Base-by-base conservation (phyloP, 352 stramenopile genomes). In the Pythium guiyangense region DNA sequence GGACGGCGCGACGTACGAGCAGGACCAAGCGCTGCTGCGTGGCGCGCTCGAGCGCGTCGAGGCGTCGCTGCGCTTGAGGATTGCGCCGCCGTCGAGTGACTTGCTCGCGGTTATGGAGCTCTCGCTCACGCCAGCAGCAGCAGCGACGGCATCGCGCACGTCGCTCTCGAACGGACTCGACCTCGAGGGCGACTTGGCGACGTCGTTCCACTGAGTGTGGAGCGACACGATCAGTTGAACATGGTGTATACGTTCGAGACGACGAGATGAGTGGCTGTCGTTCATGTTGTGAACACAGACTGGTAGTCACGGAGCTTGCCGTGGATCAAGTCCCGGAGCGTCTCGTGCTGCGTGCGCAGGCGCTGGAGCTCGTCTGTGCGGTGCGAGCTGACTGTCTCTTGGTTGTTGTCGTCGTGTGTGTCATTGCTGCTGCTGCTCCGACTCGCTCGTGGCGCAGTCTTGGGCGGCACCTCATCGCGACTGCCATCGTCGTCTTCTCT, bases 31-130 rank as follows among this genome's bases (percentile, higher is more conserved):
- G 44, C 76, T 78, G 46, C 62, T 90, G 49, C 69, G 56, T 54
- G 57, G 44, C 18, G 65, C 76, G 51, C 61, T 90, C 55, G 68
- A 81, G 20, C 63, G 55, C 26, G 60, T 66, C 8, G 77, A 88
- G 51, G 52, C 69, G 47, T 77, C 69, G 49, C 68, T 90, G 59
- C 62, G 50, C 17, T 58, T 90, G 57, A 67, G 74, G 42, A 86
- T 86, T 44, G 69, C 61, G 22, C 69, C 76, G 6, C 74, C 77
- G n/a, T 73, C 79, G 22, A 65, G 72, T 15, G 77, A 88, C 40
- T 68, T 90, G 57, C 65, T 88, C 56, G 74, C 76, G 37, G 62
- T 87, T 48, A 90, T 90, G 75, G 78, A 70, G 14, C 73, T 68
- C 43, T 84, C 74, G 25, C 46, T 68, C 48, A 61, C 57, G 9